Evolutionary conservation across 2,329 filamentous ascomycete genomes (phyloP), one percentile per base, ranked within the genome.

Genomic region (Aspergillus sp.): DNA sequence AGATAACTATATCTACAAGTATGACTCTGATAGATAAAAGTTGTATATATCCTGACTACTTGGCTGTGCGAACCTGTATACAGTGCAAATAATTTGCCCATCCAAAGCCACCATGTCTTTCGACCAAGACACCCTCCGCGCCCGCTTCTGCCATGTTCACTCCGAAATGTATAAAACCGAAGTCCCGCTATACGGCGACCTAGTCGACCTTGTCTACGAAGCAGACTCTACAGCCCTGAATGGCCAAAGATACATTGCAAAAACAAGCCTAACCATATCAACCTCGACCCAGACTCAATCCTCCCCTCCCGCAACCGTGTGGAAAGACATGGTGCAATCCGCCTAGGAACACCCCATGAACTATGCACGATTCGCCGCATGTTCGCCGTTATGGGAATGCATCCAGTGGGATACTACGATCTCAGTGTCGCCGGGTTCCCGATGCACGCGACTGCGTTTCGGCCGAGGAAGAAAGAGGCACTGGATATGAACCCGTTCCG

Each of bases 371-470:
- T 77, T 39, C 48, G 63, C 1, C 68, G 74, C 7, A 56, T 79
- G 23, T 77, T 79, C 49, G 61, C 64, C 0, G 48, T 78, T 2
- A 60, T 79, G 48, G 74, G 71, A 4, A 73, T 79, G 69, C 55
- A 70, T 19, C 67, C 77, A 0, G 74, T 79, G 0, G 76, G 74
- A 0, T 78, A 79, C 54, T 79, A 79, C 50, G 75, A 80, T 46
- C 64, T 79, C 0, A 69, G 68, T 0, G 55, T 68, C 0, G 75
- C 71, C 3, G 69, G 70, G 0, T 62, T 80, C 12, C 77, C 76
- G 0, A 69, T 79, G 59, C 75, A 79, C 47, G 75, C 75, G 1
- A 79, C 76, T 0, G 73, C 70, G 7, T 80, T 80, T 50, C 70
- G 77, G 2, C 74, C 76, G 0, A 61, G 57, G 0, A 61, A 55